Evolutionary conservation across 2,329 filamentous ascomycete species (phyloP).

Genomic region (Cytospora leucostoma): DNA sequence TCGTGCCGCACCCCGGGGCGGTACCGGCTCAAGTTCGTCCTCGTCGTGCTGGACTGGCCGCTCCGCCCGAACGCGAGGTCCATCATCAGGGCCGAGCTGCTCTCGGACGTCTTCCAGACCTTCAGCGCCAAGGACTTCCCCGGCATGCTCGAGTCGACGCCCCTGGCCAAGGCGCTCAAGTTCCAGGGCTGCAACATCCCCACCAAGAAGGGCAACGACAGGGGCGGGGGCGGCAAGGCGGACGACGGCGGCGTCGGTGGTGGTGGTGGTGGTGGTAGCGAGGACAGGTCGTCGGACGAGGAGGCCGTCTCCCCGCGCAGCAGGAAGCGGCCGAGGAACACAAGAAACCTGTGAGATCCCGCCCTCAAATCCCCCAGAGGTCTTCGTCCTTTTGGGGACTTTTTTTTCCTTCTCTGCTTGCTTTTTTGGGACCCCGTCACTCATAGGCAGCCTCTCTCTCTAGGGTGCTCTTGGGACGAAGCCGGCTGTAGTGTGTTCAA

Average conservation of each 20-base stretch:
- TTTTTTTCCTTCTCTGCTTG: neutral
- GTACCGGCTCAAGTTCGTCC: constrained; percentile 73
- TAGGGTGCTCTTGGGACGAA: neutral
- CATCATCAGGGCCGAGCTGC: constrained; percentile 54
- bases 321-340: constrained; percentile 34
- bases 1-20: constrained; percentile 75
- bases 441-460: neutral
- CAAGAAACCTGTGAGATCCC: constrained; percentile 18
- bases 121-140: constrained; percentile 86
- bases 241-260: constrained; percentile 31
- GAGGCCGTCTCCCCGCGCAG: constrained; percentile 43
- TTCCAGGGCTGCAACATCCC: constrained; percentile 81
- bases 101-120: constrained; percentile 71
- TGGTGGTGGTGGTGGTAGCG: constrained; percentile 31
- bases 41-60: constrained; percentile 65
- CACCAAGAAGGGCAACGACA: constrained; percentile 83
- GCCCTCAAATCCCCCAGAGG: neutral
- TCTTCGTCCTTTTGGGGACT: no score
- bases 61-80: constrained; percentile 45
- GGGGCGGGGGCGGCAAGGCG: constrained; percentile 40
- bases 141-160: constrained; percentile 77
- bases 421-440: neutral
- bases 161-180: constrained; percentile 72
- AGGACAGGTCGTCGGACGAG: constrained; percentile 49
- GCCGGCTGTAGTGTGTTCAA: neutral